A percentile compares a stretch with the other conserved stretches of the same genome.
These are phyloP conservation scores for Citrus sp. DNA, from an alignment of 345 rosid species.

Conservation along the genomic window DNA sequence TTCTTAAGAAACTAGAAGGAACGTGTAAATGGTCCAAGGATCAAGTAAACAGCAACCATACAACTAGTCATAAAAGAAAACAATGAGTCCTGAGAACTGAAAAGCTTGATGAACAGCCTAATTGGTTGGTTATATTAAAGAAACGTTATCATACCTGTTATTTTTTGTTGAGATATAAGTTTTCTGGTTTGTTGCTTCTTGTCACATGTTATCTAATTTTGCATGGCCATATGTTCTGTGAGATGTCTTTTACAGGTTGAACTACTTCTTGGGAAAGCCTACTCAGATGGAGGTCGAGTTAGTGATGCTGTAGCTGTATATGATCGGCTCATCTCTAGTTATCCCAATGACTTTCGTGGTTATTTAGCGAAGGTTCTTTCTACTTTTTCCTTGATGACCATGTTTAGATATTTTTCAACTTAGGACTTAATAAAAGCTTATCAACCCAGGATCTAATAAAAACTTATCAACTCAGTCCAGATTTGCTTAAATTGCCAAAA, in stretches of 20 bases:
- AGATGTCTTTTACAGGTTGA: constrained; percentile 52
- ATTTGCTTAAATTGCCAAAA: not conserved
- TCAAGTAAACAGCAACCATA: not conserved
- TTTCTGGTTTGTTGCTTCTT: not conserved
- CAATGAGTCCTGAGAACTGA: not conserved
- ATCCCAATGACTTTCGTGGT: constrained; percentile 90
- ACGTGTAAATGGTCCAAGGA: not conserved
- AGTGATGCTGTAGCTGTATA: constrained; percentile 90
- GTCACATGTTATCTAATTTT: not conserved
- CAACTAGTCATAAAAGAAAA: not conserved
- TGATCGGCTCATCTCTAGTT: constrained; percentile 65
- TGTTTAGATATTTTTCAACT: not conserved
- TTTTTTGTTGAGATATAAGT: not conserved
- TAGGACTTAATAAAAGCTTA: not conserved
- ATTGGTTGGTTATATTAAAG: not conserved
- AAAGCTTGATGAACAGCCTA: not conserved
- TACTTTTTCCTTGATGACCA: not conserved
- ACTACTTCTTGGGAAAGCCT: constrained; percentile 92
- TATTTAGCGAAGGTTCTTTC: constrained; percentile 82
- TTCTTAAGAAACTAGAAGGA: not conserved
- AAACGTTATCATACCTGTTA: not conserved
- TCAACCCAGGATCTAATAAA: not conserved
- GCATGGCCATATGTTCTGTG: not conserved
- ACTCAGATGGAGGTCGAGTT: constrained; percentile 87
- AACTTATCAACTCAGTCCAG: not conserved